These are phyloP conservation scores for Micractinium conductrix DNA, from an alignment of 139 green algal species.

Conservation along the genomic window DNA sequence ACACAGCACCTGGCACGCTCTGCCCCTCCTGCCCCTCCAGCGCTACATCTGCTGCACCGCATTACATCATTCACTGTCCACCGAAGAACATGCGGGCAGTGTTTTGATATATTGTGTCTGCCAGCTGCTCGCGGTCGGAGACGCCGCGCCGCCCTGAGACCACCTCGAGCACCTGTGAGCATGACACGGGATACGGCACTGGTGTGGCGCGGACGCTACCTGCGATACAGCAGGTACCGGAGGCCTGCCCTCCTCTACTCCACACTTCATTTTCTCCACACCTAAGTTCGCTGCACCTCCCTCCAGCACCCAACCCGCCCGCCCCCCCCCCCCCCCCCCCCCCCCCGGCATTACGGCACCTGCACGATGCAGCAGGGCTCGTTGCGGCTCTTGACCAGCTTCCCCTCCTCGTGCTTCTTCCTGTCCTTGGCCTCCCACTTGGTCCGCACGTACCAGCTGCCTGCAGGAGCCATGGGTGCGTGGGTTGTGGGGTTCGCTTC, in stretches of 20 bases:
- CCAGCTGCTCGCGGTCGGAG: conserved; percentile 41
- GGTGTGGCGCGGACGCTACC: no score
- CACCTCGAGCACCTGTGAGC: conserved; percentile 65
- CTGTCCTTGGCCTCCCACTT: conserved; percentile 64
- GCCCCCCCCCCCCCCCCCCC: background rate
- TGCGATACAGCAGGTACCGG: no score
- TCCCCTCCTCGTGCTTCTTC: conserved; percentile 74
- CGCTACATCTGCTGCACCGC: background rate
- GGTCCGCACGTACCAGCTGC: conserved; percentile 49
- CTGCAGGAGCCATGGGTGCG: background rate
- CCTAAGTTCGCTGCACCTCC: no score
- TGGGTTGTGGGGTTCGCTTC: no score
- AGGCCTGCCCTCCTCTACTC: background rate
- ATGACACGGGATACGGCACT: background rate
- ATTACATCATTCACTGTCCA: no score
- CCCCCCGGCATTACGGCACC: conserved; percentile 5
- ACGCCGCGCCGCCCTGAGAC: conserved; percentile 56
- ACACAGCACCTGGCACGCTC: no score
- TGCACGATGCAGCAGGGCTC: conserved; percentile 82
- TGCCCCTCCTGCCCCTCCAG: no score
- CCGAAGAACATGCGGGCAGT: conserved; percentile 63
- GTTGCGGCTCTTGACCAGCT: conserved; percentile 87
- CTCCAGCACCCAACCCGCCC: background rate
- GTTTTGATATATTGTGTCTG: conserved; percentile 34
- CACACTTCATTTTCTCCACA: no score